phyloP scores from a whole-genome alignment of 208 protist genomes.

The Leishmania guyanensis region DNA sequence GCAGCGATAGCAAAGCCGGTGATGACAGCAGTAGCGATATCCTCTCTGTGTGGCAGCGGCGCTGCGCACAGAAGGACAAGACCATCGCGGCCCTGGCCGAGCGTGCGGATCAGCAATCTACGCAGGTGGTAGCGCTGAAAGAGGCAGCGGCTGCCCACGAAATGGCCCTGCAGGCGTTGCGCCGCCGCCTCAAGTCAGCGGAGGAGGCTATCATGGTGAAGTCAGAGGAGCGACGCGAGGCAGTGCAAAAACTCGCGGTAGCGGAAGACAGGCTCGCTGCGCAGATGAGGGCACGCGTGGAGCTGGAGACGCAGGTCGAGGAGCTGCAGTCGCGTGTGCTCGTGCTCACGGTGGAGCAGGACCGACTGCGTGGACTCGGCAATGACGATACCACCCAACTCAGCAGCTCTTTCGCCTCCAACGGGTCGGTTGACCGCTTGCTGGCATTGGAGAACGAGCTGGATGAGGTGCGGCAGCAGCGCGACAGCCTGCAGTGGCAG shows the following conservation, averaged over 20 bases:
- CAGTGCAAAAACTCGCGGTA: slow-evolving; percentile 52
- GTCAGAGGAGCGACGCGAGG: slow-evolving; percentile 52
- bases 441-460: slow-evolving; percentile 71
- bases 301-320: slow-evolving; percentile 64
- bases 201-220: slow-evolving; percentile 57
- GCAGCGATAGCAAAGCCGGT: not conserved
- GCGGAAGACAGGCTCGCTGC: slow-evolving; percentile 56
- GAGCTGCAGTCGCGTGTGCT: slow-evolving; percentile 52
- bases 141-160: slow-evolving; percentile 61
- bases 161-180: slow-evolving; percentile 45
- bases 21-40: slow-evolving; percentile 3
- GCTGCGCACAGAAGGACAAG: slow-evolving; percentile 59
- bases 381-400: slow-evolving; percentile 26
- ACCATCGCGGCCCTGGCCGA: slow-evolving; percentile 50
- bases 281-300: slow-evolving; percentile 43
- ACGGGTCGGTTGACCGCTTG: slow-evolving; percentile 65
- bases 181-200: slow-evolving; percentile 48
- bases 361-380: slow-evolving; percentile 33
- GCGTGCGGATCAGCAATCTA: slow-evolving; percentile 47
- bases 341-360: slow-evolving; percentile 32
- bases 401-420: slow-evolving; percentile 60
- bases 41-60: slow-evolving; percentile 37
- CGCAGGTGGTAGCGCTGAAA: slow-evolving; percentile 51
- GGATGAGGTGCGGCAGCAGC: slow-evolving; percentile 59
- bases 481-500: slow-evolving; percentile 59